These are phyloP conservation scores for Claviceps africana DNA, from an alignment of 2,329 filamentous ascomycete species.

Conservation along the genomic window DNA sequence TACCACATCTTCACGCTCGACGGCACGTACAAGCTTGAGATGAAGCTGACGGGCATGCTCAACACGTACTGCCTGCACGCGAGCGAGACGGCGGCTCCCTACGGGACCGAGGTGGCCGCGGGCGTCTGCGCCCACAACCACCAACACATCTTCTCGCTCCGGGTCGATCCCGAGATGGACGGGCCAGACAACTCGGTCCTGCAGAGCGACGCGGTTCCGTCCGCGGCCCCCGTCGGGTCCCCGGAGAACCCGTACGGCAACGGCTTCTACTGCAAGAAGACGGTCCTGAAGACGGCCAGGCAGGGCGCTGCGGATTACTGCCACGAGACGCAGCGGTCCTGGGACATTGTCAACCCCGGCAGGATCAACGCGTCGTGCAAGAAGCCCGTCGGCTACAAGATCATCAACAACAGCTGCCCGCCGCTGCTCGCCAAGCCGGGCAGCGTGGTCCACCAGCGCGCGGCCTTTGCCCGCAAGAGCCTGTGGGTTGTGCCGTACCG, in stretches of 20 bases:
- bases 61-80: slow-evolving; percentile 28
- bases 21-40: slow-evolving; percentile 49
- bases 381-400: slow-evolving; percentile 31
- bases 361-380: slow-evolving; percentile 25
- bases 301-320: slow-evolving; percentile 13
- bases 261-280: slow-evolving; percentile 41
- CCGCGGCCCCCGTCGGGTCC: slow-evolving; percentile 49
- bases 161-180: slow-evolving; percentile 52
- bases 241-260: slow-evolving; percentile 61
- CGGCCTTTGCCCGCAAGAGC: slow-evolving; percentile 27
- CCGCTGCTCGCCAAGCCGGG: slow-evolving; percentile 27
- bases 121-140: slow-evolving; percentile 54
- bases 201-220: slow-evolving; percentile 52
- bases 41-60: slow-evolving; percentile 40
- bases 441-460: slow-evolving; percentile 24
- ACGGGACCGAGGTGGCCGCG: slow-evolving; percentile 49
- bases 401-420: slow-evolving; percentile 32
- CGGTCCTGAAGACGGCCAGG: slow-evolving; percentile 11
- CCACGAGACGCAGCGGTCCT: slow-evolving; percentile 15
- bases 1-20: slow-evolving; percentile 30
- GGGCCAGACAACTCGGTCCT: slow-evolving; percentile 50
- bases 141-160: slow-evolving; percentile 55
- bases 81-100: slow-evolving; percentile 24
- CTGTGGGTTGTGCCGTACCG: slow-evolving; percentile 29
- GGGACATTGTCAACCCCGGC: slow-evolving; percentile 28